These are phyloP conservation scores for Arthrobotrys megalospora DNA, from an alignment of 2,329 filamentous ascomycete species.

Conservation along the genomic window DNA sequence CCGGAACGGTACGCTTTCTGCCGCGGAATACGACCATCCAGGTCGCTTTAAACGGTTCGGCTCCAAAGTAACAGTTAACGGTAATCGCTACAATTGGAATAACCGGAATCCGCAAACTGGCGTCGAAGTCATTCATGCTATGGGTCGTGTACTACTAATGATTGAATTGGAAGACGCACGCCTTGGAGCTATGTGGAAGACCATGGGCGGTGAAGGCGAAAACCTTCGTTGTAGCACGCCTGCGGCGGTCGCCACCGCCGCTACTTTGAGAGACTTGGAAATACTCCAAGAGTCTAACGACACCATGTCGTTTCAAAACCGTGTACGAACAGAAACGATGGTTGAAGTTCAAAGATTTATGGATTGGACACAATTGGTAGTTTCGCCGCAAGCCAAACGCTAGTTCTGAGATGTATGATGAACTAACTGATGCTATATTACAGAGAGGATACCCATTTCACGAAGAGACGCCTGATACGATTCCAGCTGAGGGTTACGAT, in stretches of 20 bases:
- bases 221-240: not conserved
- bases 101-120: conserved; percentile 49
- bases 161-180: conserved; percentile 45
- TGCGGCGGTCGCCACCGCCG: not conserved
- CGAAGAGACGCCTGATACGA: not conserved
- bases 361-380: conserved; percentile 32
- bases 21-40: conserved; percentile 37
- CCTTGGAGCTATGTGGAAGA: conserved; percentile 8
- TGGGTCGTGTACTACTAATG: conserved; percentile 21
- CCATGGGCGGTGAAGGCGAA: not conserved
- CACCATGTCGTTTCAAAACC: conserved; percentile 20
- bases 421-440: not conserved
- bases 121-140: conserved; percentile 46
- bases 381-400: not conserved
- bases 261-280: not conserved
- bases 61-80: not conserved
- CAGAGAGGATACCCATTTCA: conserved; percentile 43
- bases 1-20: not conserved
- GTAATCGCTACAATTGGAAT: conserved; percentile 30
- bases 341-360: conserved; percentile 37
- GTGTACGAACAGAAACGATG: conserved; percentile 46
- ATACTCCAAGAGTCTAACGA: conserved; percentile 3
- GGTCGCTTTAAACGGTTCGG: conserved; percentile 34
- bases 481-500: conserved; percentile 31
- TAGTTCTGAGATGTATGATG: not conserved